Conservation (phyloP, 768 basidiomycete genomes). For the Mycena vitilis region DNA sequence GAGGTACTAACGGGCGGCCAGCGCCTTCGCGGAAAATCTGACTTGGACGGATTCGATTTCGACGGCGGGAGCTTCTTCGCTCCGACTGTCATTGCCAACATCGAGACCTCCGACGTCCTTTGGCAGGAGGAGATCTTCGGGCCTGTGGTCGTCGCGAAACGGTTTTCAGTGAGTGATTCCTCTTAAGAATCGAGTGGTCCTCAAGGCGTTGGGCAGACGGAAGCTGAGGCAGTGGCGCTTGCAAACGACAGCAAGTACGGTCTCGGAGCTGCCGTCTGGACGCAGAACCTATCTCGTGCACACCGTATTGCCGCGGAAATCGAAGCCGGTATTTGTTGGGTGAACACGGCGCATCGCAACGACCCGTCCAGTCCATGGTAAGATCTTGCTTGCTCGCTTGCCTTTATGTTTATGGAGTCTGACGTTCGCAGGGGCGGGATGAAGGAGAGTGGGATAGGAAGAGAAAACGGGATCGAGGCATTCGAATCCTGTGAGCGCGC, state of each 20-base stretch:
- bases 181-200: not conserved
- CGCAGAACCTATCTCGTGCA: slow-evolving; percentile 76
- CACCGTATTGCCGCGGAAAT: slow-evolving; percentile 79
- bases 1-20: slow-evolving; percentile 72
- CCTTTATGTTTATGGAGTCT: not conserved
- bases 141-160: slow-evolving; percentile 80
- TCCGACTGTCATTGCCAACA: slow-evolving; percentile 78
- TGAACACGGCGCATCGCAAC: slow-evolving; percentile 91
- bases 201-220: slow-evolving; percentile 53
- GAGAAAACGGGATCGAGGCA: slow-evolving; percentile 89
- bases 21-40: slow-evolving; percentile 70
- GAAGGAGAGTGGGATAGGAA: slow-evolving; percentile 89
- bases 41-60: slow-evolving; percentile 79
- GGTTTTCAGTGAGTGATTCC: slow-evolving; percentile 46
- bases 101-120: slow-evolving; percentile 67
- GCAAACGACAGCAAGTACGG: slow-evolving; percentile 87
- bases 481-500: slow-evolving; percentile 77
- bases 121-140: slow-evolving; percentile 92
- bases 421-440: slow-evolving; percentile 77
- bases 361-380: slow-evolving; percentile 92
- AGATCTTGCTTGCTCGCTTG: not conserved
- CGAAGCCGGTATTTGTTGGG: slow-evolving; percentile 85
- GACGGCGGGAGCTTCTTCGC: slow-evolving; percentile 80
- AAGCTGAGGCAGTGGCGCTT: slow-evolving; percentile 71
- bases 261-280: slow-evolving; percentile 86